Percentiles rank a stretch among this genome's conserved stretches.
phyloP scores from a whole-genome alignment of 495 filamentous ascomycete species.

The Daldinia caldariorum region DNA sequence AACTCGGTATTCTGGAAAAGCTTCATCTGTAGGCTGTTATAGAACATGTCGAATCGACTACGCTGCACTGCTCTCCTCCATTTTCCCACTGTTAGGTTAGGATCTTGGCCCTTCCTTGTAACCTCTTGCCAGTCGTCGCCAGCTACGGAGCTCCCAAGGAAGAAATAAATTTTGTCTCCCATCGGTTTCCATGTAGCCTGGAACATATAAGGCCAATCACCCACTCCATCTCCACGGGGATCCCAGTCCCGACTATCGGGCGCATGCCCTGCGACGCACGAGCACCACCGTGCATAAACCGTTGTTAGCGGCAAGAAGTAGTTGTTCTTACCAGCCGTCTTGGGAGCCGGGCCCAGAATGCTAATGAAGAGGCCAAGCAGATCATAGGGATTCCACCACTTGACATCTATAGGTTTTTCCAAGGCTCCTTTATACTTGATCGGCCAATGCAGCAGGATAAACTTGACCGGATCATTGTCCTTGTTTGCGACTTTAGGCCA shows the following conservation, averaged over 20 bases:
- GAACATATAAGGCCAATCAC: background rate
- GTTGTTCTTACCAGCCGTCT: background rate
- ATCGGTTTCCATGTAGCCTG: background rate
- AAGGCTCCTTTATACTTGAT: background rate
- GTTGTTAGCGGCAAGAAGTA: background rate
- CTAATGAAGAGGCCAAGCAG: background rate
- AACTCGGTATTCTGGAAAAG: too few species aligned
- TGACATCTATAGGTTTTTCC: background rate
- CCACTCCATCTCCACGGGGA: background rate
- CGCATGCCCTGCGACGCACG: background rate
- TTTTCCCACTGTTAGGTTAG: background rate
- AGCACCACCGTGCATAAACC: background rate
- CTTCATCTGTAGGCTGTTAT: background rate
- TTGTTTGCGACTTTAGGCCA: background rate
- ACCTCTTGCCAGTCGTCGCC: background rate
- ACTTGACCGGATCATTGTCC: background rate
- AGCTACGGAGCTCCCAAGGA: background rate
- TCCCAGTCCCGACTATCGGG: background rate
- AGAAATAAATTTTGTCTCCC: background rate
- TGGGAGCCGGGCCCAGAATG: background rate
- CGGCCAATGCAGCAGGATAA: background rate
- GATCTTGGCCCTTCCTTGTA: too few species aligned
- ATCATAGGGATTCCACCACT: constrained; percentile 1
- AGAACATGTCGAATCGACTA: background rate
- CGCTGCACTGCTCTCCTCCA: background rate